Percentiles rank a stretch among this genome's conserved stretches.
Evolutionary conservation across 1,284 basidiomycete species (phyloP).

Genomic region (Rhodotorula sp.): DNA sequence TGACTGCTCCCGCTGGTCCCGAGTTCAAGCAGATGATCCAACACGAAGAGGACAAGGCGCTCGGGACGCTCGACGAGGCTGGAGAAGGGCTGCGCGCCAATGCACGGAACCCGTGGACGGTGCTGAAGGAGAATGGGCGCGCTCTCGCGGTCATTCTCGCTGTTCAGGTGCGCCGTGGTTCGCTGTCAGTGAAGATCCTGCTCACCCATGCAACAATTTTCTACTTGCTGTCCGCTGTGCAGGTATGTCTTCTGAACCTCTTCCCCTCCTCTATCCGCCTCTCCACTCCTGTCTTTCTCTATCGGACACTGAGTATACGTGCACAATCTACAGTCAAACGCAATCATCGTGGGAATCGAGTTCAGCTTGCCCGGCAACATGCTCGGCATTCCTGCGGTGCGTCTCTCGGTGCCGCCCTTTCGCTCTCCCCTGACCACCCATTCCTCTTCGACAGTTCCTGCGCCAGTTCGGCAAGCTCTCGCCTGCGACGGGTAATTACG

Average conservation of each 20-base stretch:
- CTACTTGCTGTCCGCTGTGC: too few relatives aligned
- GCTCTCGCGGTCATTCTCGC: constrained; percentile 26
- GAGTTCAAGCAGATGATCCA: neutral
- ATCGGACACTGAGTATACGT: neutral
- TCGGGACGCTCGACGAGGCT: neutral
- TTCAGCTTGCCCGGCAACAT: constrained; percentile 38
- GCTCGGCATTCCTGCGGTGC: constrained; percentile 29
- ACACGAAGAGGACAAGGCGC: neutral
- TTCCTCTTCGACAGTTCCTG: constrained; percentile 4
- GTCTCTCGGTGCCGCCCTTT: neutral
- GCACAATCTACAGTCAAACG: constrained; percentile 18
- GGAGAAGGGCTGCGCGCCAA: constrained; percentile 1
- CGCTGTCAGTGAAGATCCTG: too few relatives aligned
- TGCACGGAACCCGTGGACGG: constrained; percentile 27
- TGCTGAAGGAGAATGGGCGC: constrained; percentile 26
- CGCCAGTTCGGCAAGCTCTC: constrained; percentile 22
- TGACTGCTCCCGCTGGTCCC: neutral
- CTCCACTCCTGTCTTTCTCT: too few relatives aligned
- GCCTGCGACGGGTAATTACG: neutral
- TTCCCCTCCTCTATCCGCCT: neutral
- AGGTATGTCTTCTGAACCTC: neutral
- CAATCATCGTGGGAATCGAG: constrained; percentile 38
- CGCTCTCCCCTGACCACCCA: neutral
- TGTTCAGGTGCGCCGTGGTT: constrained; percentile 16
- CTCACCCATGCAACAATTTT: too few relatives aligned